A percentile compares a stretch with the other conserved stretches of the same genome.
phyloP scores from a whole-genome alignment of 768 basidiomycete genomes.

The Royoungia palumana region DNA sequence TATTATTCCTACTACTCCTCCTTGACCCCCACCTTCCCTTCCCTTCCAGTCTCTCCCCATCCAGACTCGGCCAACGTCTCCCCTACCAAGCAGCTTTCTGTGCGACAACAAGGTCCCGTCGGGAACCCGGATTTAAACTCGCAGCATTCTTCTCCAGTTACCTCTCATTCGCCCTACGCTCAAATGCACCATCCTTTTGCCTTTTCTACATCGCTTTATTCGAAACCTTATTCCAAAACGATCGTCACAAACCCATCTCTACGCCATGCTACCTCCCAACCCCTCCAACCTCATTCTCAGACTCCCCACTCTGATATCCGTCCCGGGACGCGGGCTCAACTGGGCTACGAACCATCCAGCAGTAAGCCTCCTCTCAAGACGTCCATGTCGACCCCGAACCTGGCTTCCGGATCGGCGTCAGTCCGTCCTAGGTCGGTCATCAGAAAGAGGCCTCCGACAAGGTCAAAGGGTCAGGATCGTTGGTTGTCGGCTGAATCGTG shows the following conservation, averaged over 20 bases:
- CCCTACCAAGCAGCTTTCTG: constrained; percentile 15
- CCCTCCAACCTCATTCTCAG: constrained; percentile 19
- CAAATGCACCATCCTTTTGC: constrained; percentile 51
- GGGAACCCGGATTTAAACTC: constrained; percentile 21
- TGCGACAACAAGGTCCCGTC: constrained; percentile 13
- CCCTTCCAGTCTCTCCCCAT: constrained; percentile 10
- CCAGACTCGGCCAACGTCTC: constrained; percentile 11
- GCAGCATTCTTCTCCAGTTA: constrained; percentile 11
- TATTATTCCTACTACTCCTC: constrained; percentile 52
- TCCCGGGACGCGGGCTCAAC: not conserved
- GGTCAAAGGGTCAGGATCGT: constrained; percentile 49
- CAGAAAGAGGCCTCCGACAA: constrained; percentile 21
- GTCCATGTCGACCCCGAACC: constrained; percentile 65
- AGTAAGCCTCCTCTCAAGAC: constrained; percentile 38
- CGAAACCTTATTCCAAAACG: constrained; percentile 2
- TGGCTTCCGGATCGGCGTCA: constrained; percentile 32
- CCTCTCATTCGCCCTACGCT: constrained; percentile 20
- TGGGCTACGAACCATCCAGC: not conserved
- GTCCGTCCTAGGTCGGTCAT: constrained; percentile 7
- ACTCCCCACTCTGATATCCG: not conserved
- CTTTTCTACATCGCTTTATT: constrained; percentile 32
- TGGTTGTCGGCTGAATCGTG: constrained; percentile 76
- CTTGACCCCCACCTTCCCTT: constrained; percentile 21
- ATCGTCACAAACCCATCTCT: constrained; percentile 2
- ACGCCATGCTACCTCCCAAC: constrained; percentile 25